phyloP scores from a whole-genome alignment of 106 monocot genomes.

The Chionographis japonica region DNA sequence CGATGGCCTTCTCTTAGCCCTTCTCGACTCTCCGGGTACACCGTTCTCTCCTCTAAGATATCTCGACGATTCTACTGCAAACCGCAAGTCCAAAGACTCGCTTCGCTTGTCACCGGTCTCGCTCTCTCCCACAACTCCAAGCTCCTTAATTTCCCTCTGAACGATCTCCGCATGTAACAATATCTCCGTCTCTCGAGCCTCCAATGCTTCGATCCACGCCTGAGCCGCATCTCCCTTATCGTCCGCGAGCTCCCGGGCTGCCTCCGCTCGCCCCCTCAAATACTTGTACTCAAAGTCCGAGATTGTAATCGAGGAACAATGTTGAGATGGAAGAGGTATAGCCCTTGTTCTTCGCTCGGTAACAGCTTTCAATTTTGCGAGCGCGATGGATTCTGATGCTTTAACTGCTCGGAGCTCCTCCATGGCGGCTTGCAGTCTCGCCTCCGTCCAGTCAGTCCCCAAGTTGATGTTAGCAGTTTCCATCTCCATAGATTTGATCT shows the following conservation, averaged over 20 bases:
- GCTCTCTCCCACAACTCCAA: constrained; percentile 11
- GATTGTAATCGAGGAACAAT: constrained; percentile 16
- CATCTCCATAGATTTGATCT: constrained; percentile 5
- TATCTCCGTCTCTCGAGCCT: constrained; percentile 20
- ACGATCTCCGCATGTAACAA: constrained; percentile 1
- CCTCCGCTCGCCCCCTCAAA: constrained; percentile 18
- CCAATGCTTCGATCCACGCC: constrained; percentile 40
- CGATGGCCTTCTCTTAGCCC: too few species aligned
- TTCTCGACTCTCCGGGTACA: too few species aligned
- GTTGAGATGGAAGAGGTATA: constrained; percentile 9
- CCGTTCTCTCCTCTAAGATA: too few species aligned
- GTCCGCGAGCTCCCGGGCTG: constrained; percentile 23
- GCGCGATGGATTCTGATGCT: constrained; percentile 22
- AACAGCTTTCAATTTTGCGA: constrained; percentile 17
- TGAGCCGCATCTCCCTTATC: constrained; percentile 30
- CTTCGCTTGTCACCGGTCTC: too few species aligned
- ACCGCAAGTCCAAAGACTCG: too few species aligned
- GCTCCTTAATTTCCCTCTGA: constrained; percentile 12
- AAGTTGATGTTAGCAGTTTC: constrained; percentile 11
- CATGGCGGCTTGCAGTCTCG: constrained; percentile 20
- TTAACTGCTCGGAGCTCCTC: constrained; percentile 26
- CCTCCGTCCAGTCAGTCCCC: neutral
- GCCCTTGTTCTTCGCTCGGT: constrained; percentile 15
- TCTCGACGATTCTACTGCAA: too few species aligned
- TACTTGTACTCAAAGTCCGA: constrained; percentile 40